Evolutionary conservation across 2,329 filamentous ascomycete species (phyloP).

Genomic region (Fusarium circinatum): DNA sequence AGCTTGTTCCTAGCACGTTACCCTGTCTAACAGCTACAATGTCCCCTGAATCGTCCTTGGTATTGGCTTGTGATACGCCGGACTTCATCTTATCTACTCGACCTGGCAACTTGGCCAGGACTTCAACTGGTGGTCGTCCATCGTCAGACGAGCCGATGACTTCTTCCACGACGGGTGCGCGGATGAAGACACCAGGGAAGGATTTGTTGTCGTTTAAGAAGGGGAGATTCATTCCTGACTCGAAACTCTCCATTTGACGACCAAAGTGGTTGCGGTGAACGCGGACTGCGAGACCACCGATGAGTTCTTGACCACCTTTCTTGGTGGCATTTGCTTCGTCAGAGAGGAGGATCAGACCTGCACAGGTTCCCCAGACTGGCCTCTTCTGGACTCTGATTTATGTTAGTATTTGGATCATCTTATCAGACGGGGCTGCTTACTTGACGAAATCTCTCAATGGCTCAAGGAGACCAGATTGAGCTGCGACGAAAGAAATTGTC

Average conservation of each 20-base stretch:
- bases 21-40: conserved; percentile 91
- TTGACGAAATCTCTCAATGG: conserved; percentile 92
- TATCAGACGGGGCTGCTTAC: conserved; percentile 57
- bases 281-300: conserved; percentile 89
- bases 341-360: conserved; percentile 89
- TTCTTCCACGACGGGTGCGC: conserved; percentile 91
- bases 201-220: conserved; percentile 64
- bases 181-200: conserved; percentile 90
- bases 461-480: conserved; percentile 81
- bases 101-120: conserved; percentile 62
- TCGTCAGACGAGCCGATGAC: conserved; percentile 60
- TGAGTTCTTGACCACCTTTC: conserved; percentile 89
- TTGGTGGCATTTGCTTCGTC: conserved; percentile 90
- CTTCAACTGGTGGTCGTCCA: conserved; percentile 54
- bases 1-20: conserved; percentile 94
- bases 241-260: conserved; percentile 90
- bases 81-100: conserved; percentile 52
- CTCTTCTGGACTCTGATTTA: conserved; percentile 73
- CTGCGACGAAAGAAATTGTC: conserved; percentile 88
- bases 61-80: conserved; percentile 51
- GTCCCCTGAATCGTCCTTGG: conserved; percentile 67
- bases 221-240: conserved; percentile 76
- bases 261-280: conserved; percentile 97
- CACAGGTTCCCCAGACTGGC: conserved; percentile 96
- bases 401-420: neutral